Base-by-base conservation (phyloP, 2,329 filamentous ascomycete genomes). In the Hawksworthiomyces lignivorus region DNA sequence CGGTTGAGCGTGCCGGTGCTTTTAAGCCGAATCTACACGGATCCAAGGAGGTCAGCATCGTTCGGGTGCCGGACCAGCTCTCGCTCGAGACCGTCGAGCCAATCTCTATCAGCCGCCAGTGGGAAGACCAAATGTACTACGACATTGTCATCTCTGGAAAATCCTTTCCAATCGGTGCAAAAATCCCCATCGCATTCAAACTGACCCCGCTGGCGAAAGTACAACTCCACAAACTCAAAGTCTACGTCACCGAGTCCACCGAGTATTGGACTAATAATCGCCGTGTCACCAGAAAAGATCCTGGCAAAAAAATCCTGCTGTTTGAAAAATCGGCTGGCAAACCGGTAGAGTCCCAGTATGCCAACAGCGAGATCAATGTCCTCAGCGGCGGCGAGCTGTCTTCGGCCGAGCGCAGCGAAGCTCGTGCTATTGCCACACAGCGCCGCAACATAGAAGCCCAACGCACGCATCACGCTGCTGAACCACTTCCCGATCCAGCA, bases 101-200 rank as follows among this genome's bases (percentile, higher is more conserved):
- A 3, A 95, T 96, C 54, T 90, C 88, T 10, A 95, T 96, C 55
- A 90, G 85, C 50, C 74, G 89, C 17, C 88, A 87, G 48, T 96
- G 89, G 89, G 89, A 96, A 58, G 88, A 96, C 52, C 89, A 95
- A 56, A 69, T 96, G 24, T 87, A 94, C 56, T 96, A 96, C 63
- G 89, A 96, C 55, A 95, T 96, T 52, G 82, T 95, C 58, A 94
- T 96, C 41, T 95, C 88, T 2, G 89, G 89, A 41, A 95, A 95
- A 70, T 94, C 88, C 1, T 96, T 96, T 46, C 87, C 89, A 0
- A 75, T 96, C 17, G 89, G 89, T 14, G 77, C 84, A 29, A 85
- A 85, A 54, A 87, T 96, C 14, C 89, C 89, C 1, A 92, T 96
- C 45, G 88, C 88, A 2, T 94, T 96, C 69, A 95, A 94, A 62